Conservation (phyloP, 192 early-diverging fungal species). For the Backusella liffmaniae region DNA sequence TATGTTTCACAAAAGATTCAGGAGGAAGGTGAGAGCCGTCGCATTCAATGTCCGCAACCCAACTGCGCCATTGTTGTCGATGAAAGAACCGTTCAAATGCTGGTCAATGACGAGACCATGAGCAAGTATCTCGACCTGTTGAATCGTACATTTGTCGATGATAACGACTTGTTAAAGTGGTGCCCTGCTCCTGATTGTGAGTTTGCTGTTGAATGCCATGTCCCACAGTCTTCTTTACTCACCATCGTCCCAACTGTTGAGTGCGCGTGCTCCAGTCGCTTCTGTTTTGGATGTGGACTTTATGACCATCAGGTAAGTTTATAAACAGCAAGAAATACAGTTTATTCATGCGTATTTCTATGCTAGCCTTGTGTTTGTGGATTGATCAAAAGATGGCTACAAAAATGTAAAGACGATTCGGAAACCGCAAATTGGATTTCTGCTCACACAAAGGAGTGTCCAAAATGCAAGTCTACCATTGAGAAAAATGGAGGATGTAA, state of each 20-base stretch:
- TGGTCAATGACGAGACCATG: slow-evolving; percentile 51
- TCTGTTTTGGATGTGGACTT: slow-evolving; percentile 93
- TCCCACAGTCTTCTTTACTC: slow-evolving; percentile 62
- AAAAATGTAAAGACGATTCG: slow-evolving; percentile 97
- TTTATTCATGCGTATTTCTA: background rate
- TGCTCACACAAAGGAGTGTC: slow-evolving; percentile 93
- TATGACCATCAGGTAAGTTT: slow-evolving; percentile 66
- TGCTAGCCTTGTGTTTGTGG: slow-evolving; percentile 79
- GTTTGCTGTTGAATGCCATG: slow-evolving; percentile 89
- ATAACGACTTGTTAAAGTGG: slow-evolving; percentile 80
- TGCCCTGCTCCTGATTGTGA: slow-evolving; percentile 96
- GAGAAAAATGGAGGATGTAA: slow-evolving; percentile 99
- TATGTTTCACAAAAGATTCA: slow-evolving; percentile 85
- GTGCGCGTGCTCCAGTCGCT: slow-evolving; percentile 76
- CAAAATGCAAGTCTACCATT: slow-evolving; percentile 91
- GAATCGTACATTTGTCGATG: slow-evolving; percentile 91
- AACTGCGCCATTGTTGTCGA: slow-evolving; percentile 84
- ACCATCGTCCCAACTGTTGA: slow-evolving; percentile 83
- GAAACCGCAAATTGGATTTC: slow-evolving; percentile 98
- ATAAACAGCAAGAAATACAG: background rate
- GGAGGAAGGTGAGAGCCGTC: slow-evolving; percentile 84
- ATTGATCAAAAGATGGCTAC: slow-evolving; percentile 52
- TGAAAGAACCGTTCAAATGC: slow-evolving; percentile 70
- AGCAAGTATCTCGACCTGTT: slow-evolving; percentile 73
- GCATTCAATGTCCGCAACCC: slow-evolving; percentile 81